Percentiles rank a stretch among this genome's conserved stretches.
Evolutionary conservation across 352 stramenopile species (phyloP).

Genomic region (Discostella stelligera): DNA sequence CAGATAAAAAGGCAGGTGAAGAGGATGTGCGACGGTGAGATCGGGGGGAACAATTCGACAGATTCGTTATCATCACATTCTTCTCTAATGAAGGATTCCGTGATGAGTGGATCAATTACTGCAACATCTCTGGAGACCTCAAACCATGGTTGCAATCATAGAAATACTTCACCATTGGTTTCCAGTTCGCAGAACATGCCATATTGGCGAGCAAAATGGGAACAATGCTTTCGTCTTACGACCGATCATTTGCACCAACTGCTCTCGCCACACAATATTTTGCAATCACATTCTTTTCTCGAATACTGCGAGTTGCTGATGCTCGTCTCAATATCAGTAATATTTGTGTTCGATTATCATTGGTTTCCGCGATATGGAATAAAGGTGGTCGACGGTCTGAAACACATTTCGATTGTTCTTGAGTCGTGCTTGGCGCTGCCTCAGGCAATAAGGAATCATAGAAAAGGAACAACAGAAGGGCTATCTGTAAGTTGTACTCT

Average conservation of each 20-base stretch:
- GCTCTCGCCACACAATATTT: constrained; percentile 42
- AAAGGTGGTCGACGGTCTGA: constrained; percentile 31
- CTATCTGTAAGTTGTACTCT: constrained; percentile 24
- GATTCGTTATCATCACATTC: constrained; percentile 13
- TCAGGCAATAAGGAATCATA: constrained; percentile 47
- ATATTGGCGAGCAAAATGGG: constrained; percentile 17
- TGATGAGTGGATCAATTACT: not conserved
- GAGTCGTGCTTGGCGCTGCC: constrained; percentile 54
- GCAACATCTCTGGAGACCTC: not conserved
- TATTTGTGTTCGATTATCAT: constrained; percentile 48
- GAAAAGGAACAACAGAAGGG: constrained; percentile 38
- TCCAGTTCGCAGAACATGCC: not conserved
- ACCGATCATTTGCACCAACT: constrained; percentile 30
- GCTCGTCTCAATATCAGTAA: constrained; percentile 35
- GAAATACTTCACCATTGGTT: not conserved
- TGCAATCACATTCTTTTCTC: constrained; percentile 44
- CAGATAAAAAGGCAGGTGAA: constrained; percentile 2
- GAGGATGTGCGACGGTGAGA: constrained; percentile 9
- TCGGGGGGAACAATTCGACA: constrained; percentile 1
- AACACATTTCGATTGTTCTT: constrained; percentile 42
- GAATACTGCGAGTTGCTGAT: constrained; percentile 46
- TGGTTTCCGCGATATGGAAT: constrained; percentile 51
- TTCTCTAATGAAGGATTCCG: not conserved
- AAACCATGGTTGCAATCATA: not conserved
- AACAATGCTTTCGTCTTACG: constrained; percentile 7